Evolutionary conservation across 768 basidiomycete species (phyloP).

Genomic region (Russula vinacea): DNA sequence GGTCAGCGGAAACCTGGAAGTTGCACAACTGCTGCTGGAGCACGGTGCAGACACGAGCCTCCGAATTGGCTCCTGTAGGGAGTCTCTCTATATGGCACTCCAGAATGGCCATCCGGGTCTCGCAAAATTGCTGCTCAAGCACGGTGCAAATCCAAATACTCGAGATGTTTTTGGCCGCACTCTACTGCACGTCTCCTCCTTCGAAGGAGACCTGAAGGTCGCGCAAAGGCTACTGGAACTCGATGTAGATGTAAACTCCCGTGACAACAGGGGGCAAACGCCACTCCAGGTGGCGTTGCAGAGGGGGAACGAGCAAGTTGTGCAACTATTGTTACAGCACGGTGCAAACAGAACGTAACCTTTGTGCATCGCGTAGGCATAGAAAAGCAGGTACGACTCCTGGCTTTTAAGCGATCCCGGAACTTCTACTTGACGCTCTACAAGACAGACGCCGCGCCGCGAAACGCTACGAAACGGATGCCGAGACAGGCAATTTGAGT

Average conservation of each 20-base stretch:
- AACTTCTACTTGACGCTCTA: no score
- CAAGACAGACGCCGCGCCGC: no score
- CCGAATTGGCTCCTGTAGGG: fast-evolving
- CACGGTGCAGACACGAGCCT: neutral
- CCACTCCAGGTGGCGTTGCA: neutral
- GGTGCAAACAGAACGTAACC: neutral
- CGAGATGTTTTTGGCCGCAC: neutral
- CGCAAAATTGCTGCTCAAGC: neutral
- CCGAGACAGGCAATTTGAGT: no score
- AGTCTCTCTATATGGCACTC: neutral
- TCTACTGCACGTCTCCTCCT: neutral
- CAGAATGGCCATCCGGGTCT: neutral
- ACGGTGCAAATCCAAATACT: neutral
- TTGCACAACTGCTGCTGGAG: neutral
- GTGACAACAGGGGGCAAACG: neutral
- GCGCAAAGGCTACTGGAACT: neutral
- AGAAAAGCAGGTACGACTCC: no score
- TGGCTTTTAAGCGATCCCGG: no score
- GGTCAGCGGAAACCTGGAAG: neutral
- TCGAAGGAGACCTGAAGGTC: neutral
- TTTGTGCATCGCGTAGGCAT: no score
- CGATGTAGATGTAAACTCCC: neutral
- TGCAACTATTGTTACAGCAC: neutral
- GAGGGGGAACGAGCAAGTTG: neutral
- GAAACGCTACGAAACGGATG: no score